phyloP scores from a whole-genome alignment of 2,329 filamentous ascomycete genomes.

The Pseudocercospora musae region DNA sequence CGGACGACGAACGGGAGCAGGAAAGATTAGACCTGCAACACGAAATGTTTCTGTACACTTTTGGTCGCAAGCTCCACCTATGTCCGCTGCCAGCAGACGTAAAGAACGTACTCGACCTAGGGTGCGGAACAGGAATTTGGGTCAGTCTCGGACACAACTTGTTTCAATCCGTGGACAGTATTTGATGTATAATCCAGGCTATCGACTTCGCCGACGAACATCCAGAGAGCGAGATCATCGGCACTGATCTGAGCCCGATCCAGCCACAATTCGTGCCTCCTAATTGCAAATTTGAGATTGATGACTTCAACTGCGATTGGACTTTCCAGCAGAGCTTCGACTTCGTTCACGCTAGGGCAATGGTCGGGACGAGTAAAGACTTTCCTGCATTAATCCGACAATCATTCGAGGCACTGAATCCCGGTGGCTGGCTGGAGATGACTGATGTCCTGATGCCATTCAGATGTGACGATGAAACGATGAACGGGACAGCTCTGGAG shows the following conservation, averaged over 20 bases:
- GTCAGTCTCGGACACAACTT: background rate
- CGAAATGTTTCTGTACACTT: slow-evolving; percentile 30
- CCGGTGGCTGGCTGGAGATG: slow-evolving; percentile 38
- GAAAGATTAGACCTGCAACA: slow-evolving; percentile 34
- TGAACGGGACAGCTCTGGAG: background rate
- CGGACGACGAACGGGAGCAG: slow-evolving; percentile 34
- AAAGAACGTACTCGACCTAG: slow-evolving; percentile 47
- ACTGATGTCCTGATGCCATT: slow-evolving; percentile 24
- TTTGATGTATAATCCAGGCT: slow-evolving; percentile 15
- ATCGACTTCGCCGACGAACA: slow-evolving; percentile 33
- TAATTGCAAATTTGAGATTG: slow-evolving; percentile 7
- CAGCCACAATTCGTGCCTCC: slow-evolving; percentile 18
- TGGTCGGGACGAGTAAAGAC: slow-evolving; percentile 24
- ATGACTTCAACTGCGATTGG: slow-evolving; percentile 2
- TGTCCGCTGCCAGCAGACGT: slow-evolving; percentile 41
- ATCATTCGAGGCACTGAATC: slow-evolving; percentile 21
- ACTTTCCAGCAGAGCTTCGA: slow-evolving; percentile 23
- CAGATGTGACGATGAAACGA: background rate
- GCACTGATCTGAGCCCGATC: slow-evolving; percentile 26
- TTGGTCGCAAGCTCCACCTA: slow-evolving; percentile 37
- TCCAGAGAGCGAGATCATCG: slow-evolving; percentile 21
- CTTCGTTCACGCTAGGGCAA: slow-evolving; percentile 24
- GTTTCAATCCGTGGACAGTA: background rate
- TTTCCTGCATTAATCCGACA: slow-evolving; percentile 21
- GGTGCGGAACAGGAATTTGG: slow-evolving; percentile 40